phyloP scores from a whole-genome alignment of 805 yeast genomes.

The Yamadazyma sp. region DNA sequence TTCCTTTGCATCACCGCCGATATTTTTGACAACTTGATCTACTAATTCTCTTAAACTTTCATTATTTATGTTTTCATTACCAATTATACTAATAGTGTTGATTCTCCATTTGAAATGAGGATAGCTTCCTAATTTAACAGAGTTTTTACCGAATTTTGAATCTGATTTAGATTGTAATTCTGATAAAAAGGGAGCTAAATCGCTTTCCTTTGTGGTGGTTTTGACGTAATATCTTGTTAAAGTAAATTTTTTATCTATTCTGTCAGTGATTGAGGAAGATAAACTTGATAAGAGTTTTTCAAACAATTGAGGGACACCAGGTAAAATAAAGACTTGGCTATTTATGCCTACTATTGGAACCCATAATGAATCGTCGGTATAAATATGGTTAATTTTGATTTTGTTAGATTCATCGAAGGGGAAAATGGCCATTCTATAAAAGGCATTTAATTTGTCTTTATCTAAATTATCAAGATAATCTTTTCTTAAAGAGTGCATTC shows the following conservation, averaged over 20 bases:
- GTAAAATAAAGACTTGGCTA: constrained; percentile 64
- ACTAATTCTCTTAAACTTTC: constrained; percentile 44
- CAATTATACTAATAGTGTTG: constrained; percentile 74
- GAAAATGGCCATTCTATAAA: constrained; percentile 74
- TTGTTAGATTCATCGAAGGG: constrained; percentile 39
- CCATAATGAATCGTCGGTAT: constrained; percentile 58
- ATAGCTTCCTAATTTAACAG: constrained; percentile 76
- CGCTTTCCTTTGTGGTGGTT: constrained; percentile 60
- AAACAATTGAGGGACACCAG: constrained; percentile 82
- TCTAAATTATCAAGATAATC: constrained; percentile 29
- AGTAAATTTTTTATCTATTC: constrained; percentile 16
- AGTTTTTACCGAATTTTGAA: constrained; percentile 23
- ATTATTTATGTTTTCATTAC: constrained; percentile 38
- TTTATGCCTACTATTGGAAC: constrained; percentile 78
- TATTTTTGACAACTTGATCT: constrained; percentile 38
- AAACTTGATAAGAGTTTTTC: constrained; percentile 47
- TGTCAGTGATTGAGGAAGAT: constrained; percentile 30
- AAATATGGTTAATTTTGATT: constrained; percentile 38
- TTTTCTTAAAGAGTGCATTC: constrained; percentile 54
- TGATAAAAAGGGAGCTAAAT: constrained; percentile 62
- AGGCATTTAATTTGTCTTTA: constrained; percentile 53
- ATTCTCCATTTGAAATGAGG: constrained; percentile 68
- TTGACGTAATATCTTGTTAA: constrained; percentile 54
- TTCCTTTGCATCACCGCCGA: constrained; percentile 53
- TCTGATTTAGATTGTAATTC: constrained; percentile 45